A percentile compares a stretch with the other conserved stretches of the same genome.
These are phyloP conservation scores for Closterium sp. DNA, from an alignment of 139 green algal genomes.

Conservation along the genomic window DNA sequence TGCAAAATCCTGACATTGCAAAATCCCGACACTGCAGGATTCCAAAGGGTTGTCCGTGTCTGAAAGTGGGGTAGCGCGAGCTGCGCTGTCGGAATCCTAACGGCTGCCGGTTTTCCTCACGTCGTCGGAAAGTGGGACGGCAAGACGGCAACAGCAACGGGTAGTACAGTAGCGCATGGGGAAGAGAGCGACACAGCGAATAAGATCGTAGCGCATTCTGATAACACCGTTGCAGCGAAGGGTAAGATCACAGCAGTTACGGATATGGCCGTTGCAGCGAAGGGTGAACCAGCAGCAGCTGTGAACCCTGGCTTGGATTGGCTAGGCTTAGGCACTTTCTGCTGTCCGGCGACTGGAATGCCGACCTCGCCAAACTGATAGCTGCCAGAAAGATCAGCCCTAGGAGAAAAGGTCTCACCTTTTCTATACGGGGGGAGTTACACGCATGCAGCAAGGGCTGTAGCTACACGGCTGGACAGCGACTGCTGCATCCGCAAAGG, in stretches of 20 bases:
- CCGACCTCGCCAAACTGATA: not conserved
- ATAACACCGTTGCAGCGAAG: not conserved
- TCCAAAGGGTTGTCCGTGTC: not conserved
- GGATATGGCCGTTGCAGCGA: not conserved
- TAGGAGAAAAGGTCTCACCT: too few relatives aligned
- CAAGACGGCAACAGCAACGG: not conserved
- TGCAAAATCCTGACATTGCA: too few relatives aligned
- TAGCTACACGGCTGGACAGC: not conserved
- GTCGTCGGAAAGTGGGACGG: not conserved
- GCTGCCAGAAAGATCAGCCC: too few relatives aligned
- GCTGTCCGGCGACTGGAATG: too few relatives aligned
- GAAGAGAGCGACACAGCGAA: too few relatives aligned
- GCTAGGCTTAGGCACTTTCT: too few relatives aligned
- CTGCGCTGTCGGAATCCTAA: not conserved
- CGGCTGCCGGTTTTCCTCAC: too few relatives aligned
- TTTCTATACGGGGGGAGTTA: too few relatives aligned
- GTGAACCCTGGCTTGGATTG: not conserved
- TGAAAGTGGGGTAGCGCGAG: not conserved
- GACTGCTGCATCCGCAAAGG: not conserved
- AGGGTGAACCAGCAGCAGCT: not conserved
- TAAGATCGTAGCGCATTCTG: too few relatives aligned
- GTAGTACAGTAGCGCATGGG: too few relatives aligned
- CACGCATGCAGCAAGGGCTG: not conserved
- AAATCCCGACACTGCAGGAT: too few relatives aligned
- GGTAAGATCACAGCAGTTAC: not conserved